Conservation (phyloP, 2,329 filamentous ascomycete species). For the Trichoderma lentiforme region DNA sequence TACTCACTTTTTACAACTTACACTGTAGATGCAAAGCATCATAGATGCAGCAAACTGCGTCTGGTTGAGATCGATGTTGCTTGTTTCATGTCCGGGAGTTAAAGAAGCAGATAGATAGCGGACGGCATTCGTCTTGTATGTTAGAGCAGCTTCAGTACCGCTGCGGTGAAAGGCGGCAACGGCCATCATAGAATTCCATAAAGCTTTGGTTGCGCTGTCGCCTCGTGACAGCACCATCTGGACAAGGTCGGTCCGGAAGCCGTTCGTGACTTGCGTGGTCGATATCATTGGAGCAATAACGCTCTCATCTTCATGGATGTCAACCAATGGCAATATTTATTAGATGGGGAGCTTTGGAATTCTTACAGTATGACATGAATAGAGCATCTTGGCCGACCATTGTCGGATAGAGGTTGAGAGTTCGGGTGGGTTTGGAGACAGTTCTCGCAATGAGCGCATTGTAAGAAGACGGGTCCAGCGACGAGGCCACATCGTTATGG, state of each 20-base stretch:
- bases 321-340: background rate
- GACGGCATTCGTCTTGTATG: conserved; percentile 42
- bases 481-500: conserved; percentile 33
- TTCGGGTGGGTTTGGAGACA: background rate
- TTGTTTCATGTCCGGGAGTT: conserved; percentile 24
- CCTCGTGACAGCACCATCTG: conserved; percentile 42
- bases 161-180: conserved; percentile 42
- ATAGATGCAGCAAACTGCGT: conserved; percentile 45
- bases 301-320: conserved; percentile 32
- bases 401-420: conserved; percentile 19
- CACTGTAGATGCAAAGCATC: conserved; percentile 51
- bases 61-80: conserved; percentile 27
- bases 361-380: conserved; percentile 25
- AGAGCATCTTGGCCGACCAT: conserved; percentile 19
- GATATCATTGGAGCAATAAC: conserved; percentile 45
- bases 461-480: background rate
- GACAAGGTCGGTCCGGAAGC: conserved; percentile 44
- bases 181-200: conserved; percentile 44
- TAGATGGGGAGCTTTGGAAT: background rate
- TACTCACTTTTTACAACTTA: conserved; percentile 21
- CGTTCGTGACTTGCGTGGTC: conserved; percentile 44
- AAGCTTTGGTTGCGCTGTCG: conserved; percentile 35
- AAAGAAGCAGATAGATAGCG: conserved; percentile 39
- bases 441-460: background rate
- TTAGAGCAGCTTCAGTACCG: conserved; percentile 38